Conservation (phyloP, 331 rosid genomes). For the Arachis monticola region DNA sequence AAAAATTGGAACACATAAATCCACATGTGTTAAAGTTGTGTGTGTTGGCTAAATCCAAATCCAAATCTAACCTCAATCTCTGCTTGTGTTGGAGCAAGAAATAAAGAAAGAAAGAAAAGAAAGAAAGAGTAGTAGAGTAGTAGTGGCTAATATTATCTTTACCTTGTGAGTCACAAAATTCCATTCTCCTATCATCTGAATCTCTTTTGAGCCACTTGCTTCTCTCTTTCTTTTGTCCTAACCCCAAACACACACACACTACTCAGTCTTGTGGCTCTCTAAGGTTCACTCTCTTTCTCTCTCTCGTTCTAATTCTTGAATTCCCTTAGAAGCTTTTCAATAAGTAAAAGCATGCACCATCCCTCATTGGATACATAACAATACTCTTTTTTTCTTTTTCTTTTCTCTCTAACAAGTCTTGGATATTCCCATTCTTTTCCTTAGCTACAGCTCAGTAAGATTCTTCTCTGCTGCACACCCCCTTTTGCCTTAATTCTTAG, state of each 20-base stretch:
- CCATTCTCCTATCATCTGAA: conserved; percentile 27
- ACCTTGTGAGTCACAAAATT: background rate
- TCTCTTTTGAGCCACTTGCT: conserved; percentile 43
- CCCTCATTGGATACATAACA: background rate
- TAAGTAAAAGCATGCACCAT: no score
- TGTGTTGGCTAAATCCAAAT: background rate
- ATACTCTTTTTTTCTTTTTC: background rate
- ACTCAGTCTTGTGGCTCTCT: conserved; percentile 49
- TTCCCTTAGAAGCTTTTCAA: background rate
- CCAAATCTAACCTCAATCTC: background rate
- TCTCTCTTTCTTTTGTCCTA: conserved; percentile 22
- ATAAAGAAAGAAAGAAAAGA: no score
- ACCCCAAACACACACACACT: background rate
- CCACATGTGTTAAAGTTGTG: background rate
- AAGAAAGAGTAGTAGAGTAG: conserved; percentile 26
- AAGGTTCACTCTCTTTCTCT: background rate
- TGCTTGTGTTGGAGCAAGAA: background rate
- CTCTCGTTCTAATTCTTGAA: conserved; percentile 13
- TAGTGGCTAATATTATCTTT: conserved; percentile 36
- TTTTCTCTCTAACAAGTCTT: background rate
- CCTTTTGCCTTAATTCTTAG: background rate
- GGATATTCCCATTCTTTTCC: background rate
- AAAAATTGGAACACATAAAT: background rate
- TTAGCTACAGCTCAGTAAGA: conserved; percentile 35
- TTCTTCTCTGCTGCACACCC: conserved; percentile 21